phyloP scores from a whole-genome alignment of 805 yeast genomes.

The Teunomyces barrocoloradensis region DNA sequence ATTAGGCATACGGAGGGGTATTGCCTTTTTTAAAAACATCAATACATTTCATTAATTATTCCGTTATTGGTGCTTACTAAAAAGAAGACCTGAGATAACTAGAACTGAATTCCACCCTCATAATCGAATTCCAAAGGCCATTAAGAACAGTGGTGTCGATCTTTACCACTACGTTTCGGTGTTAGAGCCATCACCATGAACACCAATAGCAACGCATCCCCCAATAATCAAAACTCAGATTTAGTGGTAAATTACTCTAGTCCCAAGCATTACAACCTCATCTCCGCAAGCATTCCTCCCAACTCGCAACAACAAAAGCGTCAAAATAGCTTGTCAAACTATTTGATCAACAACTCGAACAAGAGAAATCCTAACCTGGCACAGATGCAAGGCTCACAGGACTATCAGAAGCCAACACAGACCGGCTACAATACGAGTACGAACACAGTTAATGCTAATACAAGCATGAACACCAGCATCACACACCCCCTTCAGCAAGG shows the following conservation, averaged over 20 bases:
- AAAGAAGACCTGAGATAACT: neutral
- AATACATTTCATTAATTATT: neutral
- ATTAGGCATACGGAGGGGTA: conserved; percentile 4
- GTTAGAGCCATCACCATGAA: conserved; percentile 4
- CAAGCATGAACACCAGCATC: conserved; percentile 15
- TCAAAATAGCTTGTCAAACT: conserved; percentile 37
- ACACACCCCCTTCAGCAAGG: conserved; percentile 7
- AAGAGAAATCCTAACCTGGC: conserved; percentile 32
- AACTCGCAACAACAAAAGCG: conserved; percentile 32
- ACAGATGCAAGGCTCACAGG: conserved; percentile 9
- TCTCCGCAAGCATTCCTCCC: conserved; percentile 1
- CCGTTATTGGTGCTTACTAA: neutral
- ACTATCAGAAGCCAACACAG: conserved; percentile 5
- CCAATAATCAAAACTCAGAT: neutral
- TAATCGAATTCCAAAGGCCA: neutral
- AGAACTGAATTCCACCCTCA: neutral
- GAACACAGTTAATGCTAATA: conserved; percentile 7
- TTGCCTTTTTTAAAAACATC: neutral
- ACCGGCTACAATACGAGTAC: conserved; percentile 2
- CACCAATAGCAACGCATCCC: neutral
- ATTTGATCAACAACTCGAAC: conserved; percentile 30
- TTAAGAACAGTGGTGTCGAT: neutral
- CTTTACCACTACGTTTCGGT: conserved; percentile 2
- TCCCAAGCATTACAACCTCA: neutral
- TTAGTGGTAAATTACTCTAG: conserved; percentile 1